Base-by-base conservation (phyloP, 495 filamentous ascomycete species). In the Penicillium canariense region DNA sequence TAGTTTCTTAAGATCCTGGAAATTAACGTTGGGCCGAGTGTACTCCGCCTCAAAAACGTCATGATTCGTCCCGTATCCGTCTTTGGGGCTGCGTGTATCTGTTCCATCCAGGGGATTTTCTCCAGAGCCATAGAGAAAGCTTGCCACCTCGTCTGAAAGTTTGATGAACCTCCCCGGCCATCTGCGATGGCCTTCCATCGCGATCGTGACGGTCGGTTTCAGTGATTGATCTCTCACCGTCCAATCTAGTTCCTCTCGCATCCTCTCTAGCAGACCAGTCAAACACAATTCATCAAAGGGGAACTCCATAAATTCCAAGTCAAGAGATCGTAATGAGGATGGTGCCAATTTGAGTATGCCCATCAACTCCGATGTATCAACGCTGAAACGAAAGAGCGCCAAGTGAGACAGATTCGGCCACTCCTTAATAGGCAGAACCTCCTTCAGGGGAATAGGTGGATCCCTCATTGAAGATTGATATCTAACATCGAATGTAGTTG, bases 201-300 rank as follows among this genome's bases (percentile, higher is more conserved):
- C 28, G 47, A 60, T 55, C 10, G 28, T 55, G 38, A 60, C 52
- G 35, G 42, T 53, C 48, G 40, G 57, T 52, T 43, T 51, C 34
- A 40, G 38, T n/a, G 46, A 15, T 45, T 32, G 49, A 55, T 52
- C 42, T 31, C 57, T 44, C 57, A 55, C 14, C 10, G 26, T 43
- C 57, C 52, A 60, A 60, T 49, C 27, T 8, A 60, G 35, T 40
- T 55, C 52, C 17, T 48, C 51, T 43, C 43, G 52, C 42, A 60
- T 60, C 57, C 57, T 49, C 47, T 60, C 42, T n/a, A 60, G 25
- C 18, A 60, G 57, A 28, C 48, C 42, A 55, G 57, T 46, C 27
- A 45, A 55, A 18, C 38, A 25, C 9, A 25, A 2, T 48, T 51
- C 42, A 55, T 55, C 32, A 22, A 26, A 46, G 11, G 51, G 57